These are phyloP conservation scores for Delphinella strobiligena DNA, from an alignment of 2,329 filamentous ascomycete species.

Conservation along the genomic window DNA sequence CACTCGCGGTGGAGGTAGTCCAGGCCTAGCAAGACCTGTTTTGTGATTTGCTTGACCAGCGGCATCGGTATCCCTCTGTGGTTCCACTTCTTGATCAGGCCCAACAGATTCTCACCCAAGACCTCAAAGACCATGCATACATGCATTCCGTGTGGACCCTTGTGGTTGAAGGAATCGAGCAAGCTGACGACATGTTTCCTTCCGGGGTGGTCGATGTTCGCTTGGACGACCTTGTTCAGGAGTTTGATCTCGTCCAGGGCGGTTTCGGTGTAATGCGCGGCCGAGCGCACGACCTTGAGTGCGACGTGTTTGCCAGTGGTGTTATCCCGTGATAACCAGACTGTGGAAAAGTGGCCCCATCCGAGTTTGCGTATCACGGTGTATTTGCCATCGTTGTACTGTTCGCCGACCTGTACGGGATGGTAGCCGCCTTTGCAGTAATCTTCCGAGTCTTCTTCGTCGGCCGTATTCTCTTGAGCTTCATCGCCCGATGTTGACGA, in stretches of 20 bases:
- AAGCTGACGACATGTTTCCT: conserved; percentile 92
- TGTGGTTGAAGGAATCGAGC: conserved; percentile 94
- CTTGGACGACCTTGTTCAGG: conserved; percentile 89
- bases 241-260: conserved; percentile 98
- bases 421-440: conserved; percentile 99
- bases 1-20: conserved; percentile 97
- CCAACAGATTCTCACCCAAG: conserved; percentile 83
- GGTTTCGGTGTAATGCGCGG: conserved; percentile 96
- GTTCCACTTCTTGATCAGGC: conserved; percentile 97
- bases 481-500: conserved; percentile 68
- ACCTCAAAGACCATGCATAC: conserved; percentile 99
- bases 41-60: conserved; percentile 96
- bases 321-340: conserved; percentile 77
- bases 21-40: conserved; percentile 87
- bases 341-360: conserved; percentile 98
- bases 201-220: conserved; percentile 88
- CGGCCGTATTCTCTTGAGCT: conserved; percentile 78
- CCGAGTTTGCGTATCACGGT: conserved; percentile 91
- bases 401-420: conserved; percentile 84
- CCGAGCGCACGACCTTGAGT: conserved; percentile 92
- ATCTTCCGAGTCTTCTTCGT: conserved; percentile 97
- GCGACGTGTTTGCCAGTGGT: conserved; percentile 86
- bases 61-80: conserved; percentile 94
- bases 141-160: conserved; percentile 89
- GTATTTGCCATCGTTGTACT: conserved; percentile 96